These are phyloP conservation scores for Candida germanica DNA, from an alignment of 805 yeast species.

Conservation along the genomic window DNA sequence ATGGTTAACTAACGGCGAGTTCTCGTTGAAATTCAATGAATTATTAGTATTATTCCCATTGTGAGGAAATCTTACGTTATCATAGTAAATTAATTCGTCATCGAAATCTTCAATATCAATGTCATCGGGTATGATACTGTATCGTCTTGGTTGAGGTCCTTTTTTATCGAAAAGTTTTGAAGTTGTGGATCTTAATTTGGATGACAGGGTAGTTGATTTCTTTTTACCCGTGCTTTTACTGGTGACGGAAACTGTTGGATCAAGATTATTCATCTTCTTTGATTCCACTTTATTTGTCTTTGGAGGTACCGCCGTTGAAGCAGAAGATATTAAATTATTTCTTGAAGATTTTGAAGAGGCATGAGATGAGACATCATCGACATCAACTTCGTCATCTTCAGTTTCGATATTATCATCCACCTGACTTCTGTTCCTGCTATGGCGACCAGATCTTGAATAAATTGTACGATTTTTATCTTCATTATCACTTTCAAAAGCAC, in stretches of 20 bases:
- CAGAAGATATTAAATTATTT: conserved; percentile 4
- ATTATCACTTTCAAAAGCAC: conserved; percentile 5
- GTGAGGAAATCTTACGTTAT: conserved; percentile 39
- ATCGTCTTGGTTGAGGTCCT: conserved; percentile 69
- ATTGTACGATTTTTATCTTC: conserved; percentile 2
- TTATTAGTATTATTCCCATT: conserved; percentile 18
- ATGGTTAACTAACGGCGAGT: conserved; percentile 28
- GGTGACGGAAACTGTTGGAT: conserved; percentile 13
- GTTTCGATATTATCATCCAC: conserved; percentile 8
- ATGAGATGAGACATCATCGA: conserved; percentile 16
- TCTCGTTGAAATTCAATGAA: conserved; percentile 24
- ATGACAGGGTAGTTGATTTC: conserved; percentile 30
- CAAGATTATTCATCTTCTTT: conserved; percentile 5
- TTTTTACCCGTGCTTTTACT: conserved; percentile 24
- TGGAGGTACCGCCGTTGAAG: conserved; percentile 7
- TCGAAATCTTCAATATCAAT: conserved; percentile 53
- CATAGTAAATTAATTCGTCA: conserved; percentile 49
- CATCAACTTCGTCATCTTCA: conserved; percentile 22
- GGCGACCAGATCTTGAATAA: not conserved
- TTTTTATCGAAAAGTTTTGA: conserved; percentile 71
- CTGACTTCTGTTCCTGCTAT: not conserved
- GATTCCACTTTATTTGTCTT: not conserved
- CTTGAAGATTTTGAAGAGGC: conserved; percentile 12
- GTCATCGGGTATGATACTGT: conserved; percentile 69
- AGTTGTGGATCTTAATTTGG: conserved; percentile 61